A percentile compares a stretch with the other conserved stretches of the same genome.
Evolutionary conservation across 73 alveolate genomes (phyloP).

Genomic region (Symbiodinium pilosum): DNA sequence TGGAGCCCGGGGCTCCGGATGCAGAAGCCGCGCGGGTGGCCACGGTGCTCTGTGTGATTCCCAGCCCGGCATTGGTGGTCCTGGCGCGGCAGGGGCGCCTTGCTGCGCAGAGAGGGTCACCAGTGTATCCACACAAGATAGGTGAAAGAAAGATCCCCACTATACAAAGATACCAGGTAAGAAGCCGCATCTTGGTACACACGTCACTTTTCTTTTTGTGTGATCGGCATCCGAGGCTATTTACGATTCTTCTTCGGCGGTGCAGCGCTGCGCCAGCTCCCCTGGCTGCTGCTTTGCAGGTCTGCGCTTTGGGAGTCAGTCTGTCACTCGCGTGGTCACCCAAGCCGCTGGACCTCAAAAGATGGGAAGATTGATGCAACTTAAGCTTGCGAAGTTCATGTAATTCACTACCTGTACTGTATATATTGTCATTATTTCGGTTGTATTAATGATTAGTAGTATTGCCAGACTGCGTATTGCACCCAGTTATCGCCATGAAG

Average conservation of each 20-base stretch:
- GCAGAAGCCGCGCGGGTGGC: conserved; percentile 19
- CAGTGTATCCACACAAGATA: neutral
- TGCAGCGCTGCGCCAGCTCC: neutral
- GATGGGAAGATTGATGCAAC: neutral
- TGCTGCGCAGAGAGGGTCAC: neutral
- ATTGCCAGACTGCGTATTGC: too few species aligned
- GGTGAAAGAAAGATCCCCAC: too few species aligned
- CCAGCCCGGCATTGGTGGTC: neutral
- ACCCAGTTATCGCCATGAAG: too few species aligned
- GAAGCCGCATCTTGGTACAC: too few species aligned
- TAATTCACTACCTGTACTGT: too few species aligned
- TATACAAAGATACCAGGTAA: too few species aligned
- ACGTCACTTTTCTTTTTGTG: neutral
- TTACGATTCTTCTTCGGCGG: neutral
- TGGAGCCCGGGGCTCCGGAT: neutral
- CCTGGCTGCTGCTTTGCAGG: neutral
- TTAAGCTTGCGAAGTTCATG: neutral
- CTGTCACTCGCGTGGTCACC: neutral
- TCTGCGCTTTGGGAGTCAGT: neutral
- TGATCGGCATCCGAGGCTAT: neutral
- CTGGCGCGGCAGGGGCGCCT: neutral
- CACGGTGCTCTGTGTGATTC: neutral
- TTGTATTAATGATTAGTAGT: too few species aligned
- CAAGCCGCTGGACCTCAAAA: neutral
- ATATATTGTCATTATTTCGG: too few species aligned